These are phyloP conservation scores for Biscogniauxia marginata DNA, from an alignment of 2,329 filamentous ascomycete genomes.

Conservation along the genomic window DNA sequence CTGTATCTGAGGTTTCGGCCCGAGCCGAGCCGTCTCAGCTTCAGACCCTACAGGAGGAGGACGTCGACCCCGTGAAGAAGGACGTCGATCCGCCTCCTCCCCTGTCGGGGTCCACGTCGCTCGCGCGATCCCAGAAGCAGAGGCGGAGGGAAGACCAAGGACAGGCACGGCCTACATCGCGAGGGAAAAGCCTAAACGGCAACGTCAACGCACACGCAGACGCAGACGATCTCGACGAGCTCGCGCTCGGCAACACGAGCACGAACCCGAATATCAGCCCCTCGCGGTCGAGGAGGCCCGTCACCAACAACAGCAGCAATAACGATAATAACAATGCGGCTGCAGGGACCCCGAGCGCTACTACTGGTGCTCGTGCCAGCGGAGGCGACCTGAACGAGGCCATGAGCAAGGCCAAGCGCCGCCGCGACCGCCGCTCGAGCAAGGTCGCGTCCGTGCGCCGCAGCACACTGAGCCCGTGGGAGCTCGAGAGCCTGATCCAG, in stretches of 20 bases:
- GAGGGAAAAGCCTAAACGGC: background rate
- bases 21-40: constrained; percentile 1
- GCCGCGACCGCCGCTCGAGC: constrained; percentile 51
- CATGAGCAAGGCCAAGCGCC: constrained; percentile 40
- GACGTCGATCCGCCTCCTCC: constrained; percentile 7
- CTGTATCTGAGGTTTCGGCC: background rate
- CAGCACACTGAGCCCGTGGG: constrained; percentile 74
- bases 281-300: background rate
- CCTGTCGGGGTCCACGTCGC: background rate
- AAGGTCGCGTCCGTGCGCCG: constrained; percentile 62
- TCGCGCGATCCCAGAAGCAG: background rate
- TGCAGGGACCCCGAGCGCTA: too few relatives aligned
- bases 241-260: constrained; percentile 3
- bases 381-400: constrained; percentile 1
- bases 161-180: background rate
- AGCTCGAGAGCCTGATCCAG: constrained; percentile 66
- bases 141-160: background rate
- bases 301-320: constrained; percentile 2
- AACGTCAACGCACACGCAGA: background rate
- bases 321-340: background rate
- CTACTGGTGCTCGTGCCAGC: too few relatives aligned
- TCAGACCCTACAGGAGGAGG: constrained; percentile 16
- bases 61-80: constrained; percentile 29
- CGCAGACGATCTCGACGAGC: constrained; percentile 4
- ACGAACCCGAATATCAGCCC: background rate